Base-by-base conservation (phyloP, 78 protist species). In the Dictyostelium intermedium region DNA sequence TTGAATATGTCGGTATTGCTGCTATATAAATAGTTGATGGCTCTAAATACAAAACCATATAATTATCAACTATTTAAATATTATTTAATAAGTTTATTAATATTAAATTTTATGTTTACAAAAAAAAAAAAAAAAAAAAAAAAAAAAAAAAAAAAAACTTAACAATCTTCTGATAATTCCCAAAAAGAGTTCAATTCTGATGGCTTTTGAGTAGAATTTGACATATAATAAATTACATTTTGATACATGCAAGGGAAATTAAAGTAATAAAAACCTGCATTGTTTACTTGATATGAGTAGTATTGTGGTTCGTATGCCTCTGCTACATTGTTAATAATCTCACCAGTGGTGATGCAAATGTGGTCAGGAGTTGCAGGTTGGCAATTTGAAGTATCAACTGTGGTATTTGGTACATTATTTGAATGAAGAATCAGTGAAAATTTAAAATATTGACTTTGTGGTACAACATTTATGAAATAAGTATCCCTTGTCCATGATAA, bases 401-500 rank as follows among this genome's bases (percentile, higher is more conserved):
- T 34, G 6, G 34, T 23, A 6, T 34, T 7, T 60, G 92, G 92
- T 14, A 50, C 47, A 23, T 43, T 39, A 7, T 79, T 47, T 50
- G 72, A 13, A 27, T 39, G 43, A 32, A 82, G 27, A 16, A n/a
- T 20, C 2, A 89, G 3, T 8, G 47, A 16, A 47, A 89, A 81
- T 16, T 30, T 25, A 7, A 34, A n/a, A 8, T 23, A 34, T 43
- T 39, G 53, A 3, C 73, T 20, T n/a, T 43, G 56, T 41, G 94
- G 82, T 3, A 47, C 50, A 23, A 89, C 50, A 2, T n/a, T 66
- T 5, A 89, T 78, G 53, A 89, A 89, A 53, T 89, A 89, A 10
- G 94, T 89, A 47, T 61, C 53, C 18, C 61, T 89, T 5, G 94
- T 89, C 86, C 87, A 89, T 32, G 41, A 32, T 6, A 16, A 16